Evolutionary conservation across 2,329 filamentous ascomycete species (phyloP).

Genomic region (Exophiala dermatitidis): DNA sequence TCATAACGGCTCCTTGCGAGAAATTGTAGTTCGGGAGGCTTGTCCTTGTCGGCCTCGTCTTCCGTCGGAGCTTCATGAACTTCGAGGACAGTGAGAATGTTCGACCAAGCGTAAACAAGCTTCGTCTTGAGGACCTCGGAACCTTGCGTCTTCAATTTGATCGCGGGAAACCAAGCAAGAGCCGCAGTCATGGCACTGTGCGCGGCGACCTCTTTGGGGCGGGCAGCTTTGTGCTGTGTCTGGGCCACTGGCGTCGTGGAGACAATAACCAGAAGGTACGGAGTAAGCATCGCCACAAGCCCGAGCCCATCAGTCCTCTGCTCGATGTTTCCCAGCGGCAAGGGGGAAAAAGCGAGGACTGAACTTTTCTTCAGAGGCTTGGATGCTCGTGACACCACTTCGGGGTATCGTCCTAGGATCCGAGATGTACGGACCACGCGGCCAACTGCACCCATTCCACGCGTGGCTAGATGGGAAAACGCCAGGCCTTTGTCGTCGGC

Average conservation of each 20-base stretch:
- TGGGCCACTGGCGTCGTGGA: conserved; percentile 94
- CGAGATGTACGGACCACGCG: conserved; percentile 82
- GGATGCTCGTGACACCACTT: conserved; percentile 53
- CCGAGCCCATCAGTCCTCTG: conserved; percentile 81
- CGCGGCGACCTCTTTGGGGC: conserved; percentile 82
- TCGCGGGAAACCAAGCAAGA: conserved; percentile 93
- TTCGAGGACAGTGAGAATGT: conserved; percentile 88
- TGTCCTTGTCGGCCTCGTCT: conserved; percentile 60
- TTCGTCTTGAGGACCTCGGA: conserved; percentile 64
- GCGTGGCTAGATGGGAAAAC: conserved; percentile 89
- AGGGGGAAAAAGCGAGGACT: conserved; percentile 79
- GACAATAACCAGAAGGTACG: conserved; percentile 90
- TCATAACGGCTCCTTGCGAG: conserved; percentile 80
- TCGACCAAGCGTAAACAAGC: conserved; percentile 96
- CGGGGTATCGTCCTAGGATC: conserved; percentile 84
- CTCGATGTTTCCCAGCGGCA: conserved; percentile 91
- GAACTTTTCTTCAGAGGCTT: conserved; percentile 83
- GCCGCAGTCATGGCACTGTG: conserved; percentile 92
- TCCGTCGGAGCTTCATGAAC: conserved; percentile 61
- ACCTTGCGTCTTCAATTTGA: conserved; percentile 75
- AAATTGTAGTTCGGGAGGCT: conserved; percentile 71
- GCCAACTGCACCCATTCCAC: conserved; percentile 79
- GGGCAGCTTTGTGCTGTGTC: conserved; percentile 86
- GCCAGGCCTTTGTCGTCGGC: conserved; percentile 95
- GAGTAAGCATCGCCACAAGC: conserved; percentile 88